Percentiles rank a stretch among this genome's conserved stretches.
Conservation (phyloP, 768 basidiomycete species). For the Tulasnella sp. region DNA sequence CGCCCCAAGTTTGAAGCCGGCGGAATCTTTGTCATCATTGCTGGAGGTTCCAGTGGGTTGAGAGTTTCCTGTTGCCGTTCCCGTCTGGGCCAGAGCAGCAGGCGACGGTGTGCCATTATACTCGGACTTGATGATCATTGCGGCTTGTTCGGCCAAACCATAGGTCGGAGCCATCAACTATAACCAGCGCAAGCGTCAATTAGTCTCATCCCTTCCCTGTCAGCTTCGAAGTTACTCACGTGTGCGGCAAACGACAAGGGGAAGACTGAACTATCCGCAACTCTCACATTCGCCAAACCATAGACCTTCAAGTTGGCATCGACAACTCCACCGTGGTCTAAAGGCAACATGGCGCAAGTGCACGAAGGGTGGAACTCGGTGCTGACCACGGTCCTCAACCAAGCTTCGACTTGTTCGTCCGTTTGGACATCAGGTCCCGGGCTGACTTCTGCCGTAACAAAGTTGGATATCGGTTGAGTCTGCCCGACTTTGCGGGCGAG, state of each 20-base stretch:
- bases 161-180: constrained; percentile 45
- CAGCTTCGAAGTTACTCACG: constrained; percentile 40
- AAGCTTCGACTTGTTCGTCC: constrained; percentile 61
- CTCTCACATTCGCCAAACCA: constrained; percentile 44
- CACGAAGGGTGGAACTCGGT: constrained; percentile 46
- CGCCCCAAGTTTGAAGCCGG: not conserved
- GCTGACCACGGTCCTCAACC: constrained; percentile 47
- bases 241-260: constrained; percentile 50
- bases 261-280: constrained; percentile 40
- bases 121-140: constrained; percentile 50
- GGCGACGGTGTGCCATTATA: constrained; percentile 43
- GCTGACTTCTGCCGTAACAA: constrained; percentile 52
- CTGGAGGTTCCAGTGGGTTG: not conserved
- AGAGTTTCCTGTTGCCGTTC: not conserved
- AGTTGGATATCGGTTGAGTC: constrained; percentile 55
- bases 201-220: constrained; percentile 38
- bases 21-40: not conserved
- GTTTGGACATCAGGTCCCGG: constrained; percentile 58
- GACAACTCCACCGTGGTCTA: constrained; percentile 47
- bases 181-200: constrained; percentile 35
- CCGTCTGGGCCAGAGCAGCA: constrained; percentile 4
- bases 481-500: constrained; percentile 59
- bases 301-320: constrained; percentile 44
- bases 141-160: constrained; percentile 56
- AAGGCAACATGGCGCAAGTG: constrained; percentile 48